phyloP scores from a whole-genome alignment of 2,329 filamentous ascomycete species.

The Hymenoscyphus salicellus region DNA sequence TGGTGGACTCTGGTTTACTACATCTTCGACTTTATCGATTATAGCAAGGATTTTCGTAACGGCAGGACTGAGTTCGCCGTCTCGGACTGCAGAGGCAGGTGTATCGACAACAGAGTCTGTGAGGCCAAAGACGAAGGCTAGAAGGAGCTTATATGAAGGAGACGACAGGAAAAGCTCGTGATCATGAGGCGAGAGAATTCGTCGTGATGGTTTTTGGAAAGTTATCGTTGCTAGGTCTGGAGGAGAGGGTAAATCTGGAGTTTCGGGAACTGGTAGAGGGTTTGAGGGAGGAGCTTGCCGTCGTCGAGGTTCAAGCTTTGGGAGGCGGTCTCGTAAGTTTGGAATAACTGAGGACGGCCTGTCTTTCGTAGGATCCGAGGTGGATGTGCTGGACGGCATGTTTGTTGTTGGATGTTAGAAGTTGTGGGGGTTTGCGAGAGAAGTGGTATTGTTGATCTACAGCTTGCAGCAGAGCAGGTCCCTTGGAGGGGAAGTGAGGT shows the following conservation, averaged over 20 bases:
- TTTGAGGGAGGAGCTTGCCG: constrained; percentile 52
- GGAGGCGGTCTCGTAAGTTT: constrained; percentile 56
- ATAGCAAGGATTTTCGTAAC: constrained; percentile 66
- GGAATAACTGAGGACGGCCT: constrained; percentile 37
- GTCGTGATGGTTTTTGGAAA: constrained; percentile 67
- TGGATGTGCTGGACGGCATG: constrained; percentile 31
- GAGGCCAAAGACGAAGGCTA: constrained; percentile 82
- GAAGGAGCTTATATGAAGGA: constrained; percentile 69
- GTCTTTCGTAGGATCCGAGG: constrained; percentile 9
- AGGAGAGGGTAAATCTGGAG: constrained; percentile 68
- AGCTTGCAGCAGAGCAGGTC: background rate
- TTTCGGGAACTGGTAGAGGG: constrained; percentile 65
- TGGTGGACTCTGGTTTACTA: constrained; percentile 70
- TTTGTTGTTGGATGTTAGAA: constrained; percentile 8
- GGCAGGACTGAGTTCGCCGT: constrained; percentile 54
- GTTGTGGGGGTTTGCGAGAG: background rate
- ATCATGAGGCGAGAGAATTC: constrained; percentile 78
- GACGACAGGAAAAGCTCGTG: constrained; percentile 80
- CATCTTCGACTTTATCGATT: constrained; percentile 64
- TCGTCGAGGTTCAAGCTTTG: constrained; percentile 65
- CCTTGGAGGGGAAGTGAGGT: background rate
- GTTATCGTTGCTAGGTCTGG: constrained; percentile 57
- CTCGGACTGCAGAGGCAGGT: constrained; percentile 60
- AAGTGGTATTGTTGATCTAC: background rate
- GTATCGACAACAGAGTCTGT: constrained; percentile 75